Percentiles rank a stretch among this genome's conserved stretches.
Conservation (phyloP, 1,284 basidiomycete species). For the Caloboletus firmus region DNA sequence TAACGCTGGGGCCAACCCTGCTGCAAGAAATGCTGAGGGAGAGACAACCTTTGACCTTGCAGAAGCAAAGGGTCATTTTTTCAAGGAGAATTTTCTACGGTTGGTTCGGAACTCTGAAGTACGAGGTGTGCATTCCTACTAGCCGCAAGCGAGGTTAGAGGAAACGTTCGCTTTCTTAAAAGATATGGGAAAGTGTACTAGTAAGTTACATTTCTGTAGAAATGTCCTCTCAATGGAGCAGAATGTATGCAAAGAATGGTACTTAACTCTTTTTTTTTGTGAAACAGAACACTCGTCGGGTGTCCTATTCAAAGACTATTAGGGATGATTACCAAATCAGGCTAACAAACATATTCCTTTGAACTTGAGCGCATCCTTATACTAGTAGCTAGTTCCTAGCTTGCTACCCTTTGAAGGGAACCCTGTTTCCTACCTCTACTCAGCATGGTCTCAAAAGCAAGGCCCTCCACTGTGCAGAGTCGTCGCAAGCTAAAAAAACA, state of each 20-base stretch:
- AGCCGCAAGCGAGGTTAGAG: not conserved
- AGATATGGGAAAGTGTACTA: too few relatives aligned
- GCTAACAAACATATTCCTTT: not conserved
- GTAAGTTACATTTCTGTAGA: not conserved
- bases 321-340: not conserved
- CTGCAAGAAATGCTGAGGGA: not conserved
- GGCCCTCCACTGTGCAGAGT: constrained; percentile 15
- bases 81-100: not conserved
- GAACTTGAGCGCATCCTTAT: too few relatives aligned
- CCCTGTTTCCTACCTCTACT: not conserved
- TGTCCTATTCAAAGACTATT: too few relatives aligned
- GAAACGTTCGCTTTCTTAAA: too few relatives aligned
- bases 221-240: not conserved
- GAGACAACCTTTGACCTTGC: not conserved
- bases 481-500: constrained; percentile 22
- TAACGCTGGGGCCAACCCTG: constrained; percentile 2
- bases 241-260: not conserved
- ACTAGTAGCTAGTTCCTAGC: not conserved
- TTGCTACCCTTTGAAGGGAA: not conserved
- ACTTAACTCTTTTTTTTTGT: not conserved
- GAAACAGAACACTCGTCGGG: not conserved
- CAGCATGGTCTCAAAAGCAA: constrained; percentile 19
- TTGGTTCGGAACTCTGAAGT: not conserved
- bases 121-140: not conserved
- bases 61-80: not conserved